Evolutionary conservation across 1,284 basidiomycete species (phyloP).

Genomic region (Moesziomyces sp.): DNA sequence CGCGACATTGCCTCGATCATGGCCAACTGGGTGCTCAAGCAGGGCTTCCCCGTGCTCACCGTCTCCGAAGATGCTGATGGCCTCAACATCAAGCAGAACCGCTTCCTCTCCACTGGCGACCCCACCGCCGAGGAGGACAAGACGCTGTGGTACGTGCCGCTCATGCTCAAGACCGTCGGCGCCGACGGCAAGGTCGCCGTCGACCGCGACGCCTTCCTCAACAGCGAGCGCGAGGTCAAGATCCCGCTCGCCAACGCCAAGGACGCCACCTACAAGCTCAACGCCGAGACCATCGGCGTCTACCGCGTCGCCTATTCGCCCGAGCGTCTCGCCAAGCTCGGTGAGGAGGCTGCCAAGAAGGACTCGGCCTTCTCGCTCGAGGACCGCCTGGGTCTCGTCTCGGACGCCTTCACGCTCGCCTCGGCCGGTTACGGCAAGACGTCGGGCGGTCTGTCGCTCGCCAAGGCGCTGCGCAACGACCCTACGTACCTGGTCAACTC

Average conservation of each 20-base stretch:
- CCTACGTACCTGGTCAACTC: constrained; percentile 60
- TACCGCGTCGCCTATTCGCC: constrained; percentile 90
- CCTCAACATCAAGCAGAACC: constrained; percentile 78
- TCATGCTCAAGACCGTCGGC: constrained; percentile 78
- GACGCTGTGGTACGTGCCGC: constrained; percentile 88
- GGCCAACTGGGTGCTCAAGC: constrained; percentile 91
- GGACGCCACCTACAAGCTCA: constrained; percentile 79
- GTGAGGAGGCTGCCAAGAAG: constrained; percentile 78
- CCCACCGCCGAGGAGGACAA: constrained; percentile 80
- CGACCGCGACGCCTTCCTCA: constrained; percentile 77
- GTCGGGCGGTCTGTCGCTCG: constrained; percentile 79
- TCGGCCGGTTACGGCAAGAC: constrained; percentile 82
- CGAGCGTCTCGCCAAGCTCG: constrained; percentile 82
- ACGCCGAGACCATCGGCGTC: constrained; percentile 87
- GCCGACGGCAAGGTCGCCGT: constrained; percentile 74
- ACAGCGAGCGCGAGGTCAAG: constrained; percentile 75
- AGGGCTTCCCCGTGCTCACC: constrained; percentile 79
- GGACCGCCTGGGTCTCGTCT: constrained; percentile 86
- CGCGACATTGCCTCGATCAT: constrained; percentile 84
- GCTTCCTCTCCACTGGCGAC: constrained; percentile 87
- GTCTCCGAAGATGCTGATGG: constrained; percentile 79
- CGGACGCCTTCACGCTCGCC: constrained; percentile 82
- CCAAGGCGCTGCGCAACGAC: constrained; percentile 75
- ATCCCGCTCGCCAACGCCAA: constrained; percentile 76
- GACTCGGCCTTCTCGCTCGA: constrained; percentile 79